Evolutionary conservation across 2,329 filamentous ascomycete species (phyloP).

Genomic region (Cephalotrichum gorgonifer): DNA sequence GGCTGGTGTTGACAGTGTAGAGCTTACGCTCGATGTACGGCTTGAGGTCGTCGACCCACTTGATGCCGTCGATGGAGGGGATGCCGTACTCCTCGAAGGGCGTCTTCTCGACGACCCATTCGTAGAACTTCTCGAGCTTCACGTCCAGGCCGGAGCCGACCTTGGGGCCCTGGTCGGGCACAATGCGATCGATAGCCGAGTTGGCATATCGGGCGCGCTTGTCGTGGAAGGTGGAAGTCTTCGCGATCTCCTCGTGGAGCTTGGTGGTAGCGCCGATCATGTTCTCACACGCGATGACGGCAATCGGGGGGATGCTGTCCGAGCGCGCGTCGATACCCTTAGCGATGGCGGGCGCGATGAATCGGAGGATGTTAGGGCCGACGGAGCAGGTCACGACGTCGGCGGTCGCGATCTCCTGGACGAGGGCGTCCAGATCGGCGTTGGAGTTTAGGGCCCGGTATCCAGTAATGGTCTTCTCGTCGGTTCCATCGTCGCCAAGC

Average conservation of each 20-base stretch:
- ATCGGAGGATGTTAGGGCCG: conserved; percentile 90
- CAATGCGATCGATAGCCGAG: conserved; percentile 96
- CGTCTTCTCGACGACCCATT: conserved; percentile 90
- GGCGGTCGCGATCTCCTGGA: conserved; percentile 77
- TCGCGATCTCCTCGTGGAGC: conserved; percentile 65
- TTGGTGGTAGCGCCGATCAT: conserved; percentile 90
- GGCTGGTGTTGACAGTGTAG: conserved; percentile 97
- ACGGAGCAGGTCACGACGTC: conserved; percentile 95
- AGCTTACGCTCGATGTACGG: conserved; percentile 99
- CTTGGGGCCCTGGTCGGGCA: conserved; percentile 66
- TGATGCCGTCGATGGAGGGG: conserved; percentile 75
- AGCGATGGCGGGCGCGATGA: conserved; percentile 90
- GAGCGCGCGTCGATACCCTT: conserved; percentile 79
- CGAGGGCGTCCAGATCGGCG: conserved; percentile 67
- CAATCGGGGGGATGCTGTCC: conserved; percentile 54
- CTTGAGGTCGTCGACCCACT: conserved; percentile 83
- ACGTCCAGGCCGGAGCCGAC: conserved; percentile 74
- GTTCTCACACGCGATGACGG: conserved; percentile 97
- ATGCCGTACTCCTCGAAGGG: conserved; percentile 62
- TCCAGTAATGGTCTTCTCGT: conserved; percentile 76
- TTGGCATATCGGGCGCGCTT: conserved; percentile 85
- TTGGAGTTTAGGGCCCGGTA: conserved; percentile 96
- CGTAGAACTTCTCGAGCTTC: conserved; percentile 95
- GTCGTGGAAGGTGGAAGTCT: conserved; percentile 61
- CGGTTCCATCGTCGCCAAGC: conserved; percentile 75